Conservation (phyloP, 192 early-diverging fungal genomes). For the Diversispora eburnea region DNA sequence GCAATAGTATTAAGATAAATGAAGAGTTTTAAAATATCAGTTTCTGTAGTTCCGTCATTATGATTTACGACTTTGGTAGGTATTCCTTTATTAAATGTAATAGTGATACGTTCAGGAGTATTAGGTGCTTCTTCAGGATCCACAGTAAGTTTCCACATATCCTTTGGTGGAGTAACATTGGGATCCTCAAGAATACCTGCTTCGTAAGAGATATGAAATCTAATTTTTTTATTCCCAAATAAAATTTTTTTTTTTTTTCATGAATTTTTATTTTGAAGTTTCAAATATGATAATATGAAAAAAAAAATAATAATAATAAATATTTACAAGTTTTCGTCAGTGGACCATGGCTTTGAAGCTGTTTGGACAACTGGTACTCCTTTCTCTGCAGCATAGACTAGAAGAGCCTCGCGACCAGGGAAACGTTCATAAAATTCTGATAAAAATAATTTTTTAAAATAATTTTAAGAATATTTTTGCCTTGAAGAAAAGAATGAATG, state of each 20-base stretch:
- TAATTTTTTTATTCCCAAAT: background rate
- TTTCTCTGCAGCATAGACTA: constrained; percentile 89
- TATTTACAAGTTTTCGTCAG: constrained; percentile 68
- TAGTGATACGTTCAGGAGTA: constrained; percentile 90
- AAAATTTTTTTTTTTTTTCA: background rate
- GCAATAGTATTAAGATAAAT: constrained; percentile 93
- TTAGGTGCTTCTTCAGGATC: constrained; percentile 96
- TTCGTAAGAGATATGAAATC: constrained; percentile 10
- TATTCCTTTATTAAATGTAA: constrained; percentile 84
- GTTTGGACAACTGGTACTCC: constrained; percentile 94
- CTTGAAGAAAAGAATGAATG: background rate
- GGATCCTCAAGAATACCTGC: constrained; percentile 97
- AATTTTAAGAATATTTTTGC: background rate
- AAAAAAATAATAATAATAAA: background rate
- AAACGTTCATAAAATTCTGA: constrained; percentile 90
- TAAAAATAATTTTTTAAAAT: background rate
- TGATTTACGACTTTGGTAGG: constrained; percentile 87
- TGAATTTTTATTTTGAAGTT: background rate
- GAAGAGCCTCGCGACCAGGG: constrained; percentile 85
- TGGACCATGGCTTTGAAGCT: constrained; percentile 95
- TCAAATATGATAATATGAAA: background rate
- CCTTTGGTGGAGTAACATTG: constrained; percentile 88
- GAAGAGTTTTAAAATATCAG: constrained; percentile 79
- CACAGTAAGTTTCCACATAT: constrained; percentile 99
- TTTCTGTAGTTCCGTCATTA: constrained; percentile 60